Conservation (phyloP, 2,329 filamentous ascomycete species). For the Aspergillus sp. region DNA sequence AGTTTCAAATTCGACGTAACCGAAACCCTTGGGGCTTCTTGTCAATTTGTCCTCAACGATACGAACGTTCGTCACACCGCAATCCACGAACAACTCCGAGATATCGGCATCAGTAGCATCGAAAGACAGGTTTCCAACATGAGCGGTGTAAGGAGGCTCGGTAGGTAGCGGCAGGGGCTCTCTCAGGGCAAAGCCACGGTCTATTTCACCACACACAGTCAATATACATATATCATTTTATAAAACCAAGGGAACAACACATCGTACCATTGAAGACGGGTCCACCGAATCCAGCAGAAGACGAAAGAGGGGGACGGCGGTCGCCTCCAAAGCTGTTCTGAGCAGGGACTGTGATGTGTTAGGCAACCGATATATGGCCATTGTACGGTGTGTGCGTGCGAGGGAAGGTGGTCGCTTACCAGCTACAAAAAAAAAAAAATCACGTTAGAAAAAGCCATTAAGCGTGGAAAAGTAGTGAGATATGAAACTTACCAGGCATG, state of each 20-base stretch:
- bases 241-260: constrained; percentile 10
- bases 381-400: constrained; percentile 2
- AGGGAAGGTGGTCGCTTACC: constrained; percentile 26
- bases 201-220: constrained; percentile 19
- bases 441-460: constrained; percentile 8
- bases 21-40: constrained; percentile 93
- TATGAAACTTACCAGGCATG: constrained; percentile 63
- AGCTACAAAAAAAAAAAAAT: constrained; percentile 22
- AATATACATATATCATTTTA: constrained; percentile 3
- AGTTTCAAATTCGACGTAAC: constrained; percentile 90
- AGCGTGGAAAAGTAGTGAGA: neutral
- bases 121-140: constrained; percentile 95
- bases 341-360: constrained; percentile 36
- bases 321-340: constrained; percentile 50
- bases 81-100: constrained; percentile 79
- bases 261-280: constrained; percentile 36
- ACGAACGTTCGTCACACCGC: constrained; percentile 84
- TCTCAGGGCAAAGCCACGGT: constrained; percentile 44
- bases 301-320: constrained; percentile 48
- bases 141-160: constrained; percentile 91
- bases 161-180: constrained; percentile 83
- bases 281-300: constrained; percentile 34
- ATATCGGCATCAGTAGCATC: constrained; percentile 84
- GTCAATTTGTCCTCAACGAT: constrained; percentile 96
- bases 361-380: constrained; percentile 17